Conservation (phyloP, 2,329 filamentous ascomycete species). For the Pseudogymnoascus sp. region DNA sequence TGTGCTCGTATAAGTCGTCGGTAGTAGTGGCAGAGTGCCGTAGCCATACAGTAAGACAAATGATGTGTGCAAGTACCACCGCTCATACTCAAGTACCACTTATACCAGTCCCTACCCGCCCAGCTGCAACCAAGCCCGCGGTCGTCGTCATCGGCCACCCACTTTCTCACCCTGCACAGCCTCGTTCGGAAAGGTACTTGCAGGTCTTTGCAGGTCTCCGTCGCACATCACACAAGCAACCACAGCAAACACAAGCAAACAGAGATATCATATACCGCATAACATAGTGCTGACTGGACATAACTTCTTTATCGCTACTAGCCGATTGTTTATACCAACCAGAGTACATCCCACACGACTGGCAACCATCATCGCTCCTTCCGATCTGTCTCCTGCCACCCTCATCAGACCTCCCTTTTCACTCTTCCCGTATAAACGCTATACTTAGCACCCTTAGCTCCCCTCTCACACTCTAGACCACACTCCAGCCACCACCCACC, state of each 20-base stretch:
- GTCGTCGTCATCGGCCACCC: constrained; percentile 1
- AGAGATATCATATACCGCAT: not conserved
- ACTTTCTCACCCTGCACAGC: constrained; percentile 1
- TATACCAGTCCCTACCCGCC: not conserved
- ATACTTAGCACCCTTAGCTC: not conserved
- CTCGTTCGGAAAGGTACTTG: not conserved
- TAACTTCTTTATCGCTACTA: not conserved
- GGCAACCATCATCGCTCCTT: not conserved
- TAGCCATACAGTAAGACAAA: not conserved
- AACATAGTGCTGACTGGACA: not conserved
- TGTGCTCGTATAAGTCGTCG: not conserved
- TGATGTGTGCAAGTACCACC: not conserved
- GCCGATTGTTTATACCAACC: not conserved
- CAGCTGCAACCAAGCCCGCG: not conserved
- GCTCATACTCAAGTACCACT: too few species aligned
- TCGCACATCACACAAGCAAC: not conserved
- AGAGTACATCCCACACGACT: not conserved
- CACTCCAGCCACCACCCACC: not conserved
- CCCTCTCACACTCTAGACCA: not conserved
- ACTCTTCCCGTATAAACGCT: not conserved
- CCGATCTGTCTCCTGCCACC: not conserved
- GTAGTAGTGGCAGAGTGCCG: not conserved
- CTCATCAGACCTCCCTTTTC: not conserved
- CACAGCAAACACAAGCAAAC: not conserved
- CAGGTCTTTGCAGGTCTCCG: too few species aligned